Conservation (phyloP, 2,329 filamentous ascomycete species). For the Nemania bipapillata region DNA sequence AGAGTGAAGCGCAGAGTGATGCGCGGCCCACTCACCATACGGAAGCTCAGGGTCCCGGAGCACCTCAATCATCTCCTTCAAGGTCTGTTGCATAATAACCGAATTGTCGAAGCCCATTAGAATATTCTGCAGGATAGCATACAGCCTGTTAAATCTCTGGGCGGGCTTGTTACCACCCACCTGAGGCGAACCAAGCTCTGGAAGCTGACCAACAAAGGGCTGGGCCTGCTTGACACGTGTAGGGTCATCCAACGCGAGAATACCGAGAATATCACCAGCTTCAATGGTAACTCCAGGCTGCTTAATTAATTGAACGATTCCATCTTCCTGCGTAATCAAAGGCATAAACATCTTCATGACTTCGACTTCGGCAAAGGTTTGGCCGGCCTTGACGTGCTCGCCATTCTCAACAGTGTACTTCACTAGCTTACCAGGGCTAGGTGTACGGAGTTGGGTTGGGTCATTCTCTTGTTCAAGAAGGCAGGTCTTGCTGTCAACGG, state of each 20-base stretch:
- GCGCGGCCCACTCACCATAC: slow-evolving; percentile 94
- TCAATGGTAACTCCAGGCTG: slow-evolving; percentile 97
- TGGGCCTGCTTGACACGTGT: slow-evolving; percentile 96
- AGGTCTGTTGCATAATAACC: slow-evolving; percentile 87
- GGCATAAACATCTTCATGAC: slow-evolving; percentile 99
- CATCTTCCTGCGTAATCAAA: slow-evolving; percentile 91
- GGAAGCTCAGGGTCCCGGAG: slow-evolving; percentile 89
- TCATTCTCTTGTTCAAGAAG: slow-evolving; percentile 98
- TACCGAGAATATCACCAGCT: slow-evolving; percentile 98
- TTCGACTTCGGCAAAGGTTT: slow-evolving; percentile 95
- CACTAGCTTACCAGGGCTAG: slow-evolving; percentile 95
- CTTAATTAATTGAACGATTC: slow-evolving; percentile 97
- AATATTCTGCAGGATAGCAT: slow-evolving; percentile 85
- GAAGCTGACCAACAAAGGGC: slow-evolving; percentile 90
- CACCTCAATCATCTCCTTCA: slow-evolving; percentile 90
- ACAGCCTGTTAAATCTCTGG: slow-evolving; percentile 82
- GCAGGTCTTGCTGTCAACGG: slow-evolving; percentile 97
- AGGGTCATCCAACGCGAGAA: slow-evolving; percentile 92
- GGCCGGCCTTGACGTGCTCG: slow-evolving; percentile 88
- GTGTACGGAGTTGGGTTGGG: slow-evolving; percentile 93
- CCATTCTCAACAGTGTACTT: slow-evolving; percentile 98
- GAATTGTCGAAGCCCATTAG: slow-evolving; percentile 96
- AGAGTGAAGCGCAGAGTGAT: slow-evolving; percentile 95
- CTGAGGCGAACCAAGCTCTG: slow-evolving; percentile 84
- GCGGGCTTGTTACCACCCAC: slow-evolving; percentile 90